Evolutionary conservation across 148 eudicot genomes (phyloP).

Genomic region (Spergularia marina): DNA sequence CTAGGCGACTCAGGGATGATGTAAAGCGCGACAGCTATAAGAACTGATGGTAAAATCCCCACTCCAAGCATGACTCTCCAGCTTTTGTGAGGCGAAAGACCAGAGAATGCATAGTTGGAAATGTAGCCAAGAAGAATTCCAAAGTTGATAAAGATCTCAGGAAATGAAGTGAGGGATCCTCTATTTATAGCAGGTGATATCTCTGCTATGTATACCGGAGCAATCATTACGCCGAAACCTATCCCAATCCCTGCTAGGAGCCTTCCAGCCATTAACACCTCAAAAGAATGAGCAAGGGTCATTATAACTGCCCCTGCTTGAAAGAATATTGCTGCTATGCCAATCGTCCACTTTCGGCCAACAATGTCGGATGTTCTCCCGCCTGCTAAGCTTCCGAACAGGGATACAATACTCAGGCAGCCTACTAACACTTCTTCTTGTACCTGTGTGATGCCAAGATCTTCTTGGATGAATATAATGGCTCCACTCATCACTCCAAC

Average conservation of each 20-base stretch:
- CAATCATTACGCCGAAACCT: slow-evolving; percentile 80
- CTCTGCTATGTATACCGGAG: slow-evolving; percentile 88
- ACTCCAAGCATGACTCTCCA: slow-evolving; percentile 91
- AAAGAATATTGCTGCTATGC: slow-evolving; percentile 34
- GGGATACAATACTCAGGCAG: slow-evolving; percentile 38
- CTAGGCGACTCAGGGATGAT: slow-evolving; percentile 86
- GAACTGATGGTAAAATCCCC: slow-evolving; percentile 70
- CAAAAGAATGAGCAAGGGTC: slow-evolving; percentile 62
- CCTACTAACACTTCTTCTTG: slow-evolving; percentile 43
- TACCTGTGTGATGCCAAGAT: slow-evolving; percentile 36
- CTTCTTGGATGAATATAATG: slow-evolving; percentile 42
- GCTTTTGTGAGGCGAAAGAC: slow-evolving; percentile 52
- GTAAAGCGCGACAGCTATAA: slow-evolving; percentile 65
- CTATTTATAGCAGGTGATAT: slow-evolving; percentile 64
- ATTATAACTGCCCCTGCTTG: slow-evolving; percentile 64
- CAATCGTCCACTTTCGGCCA: slow-evolving; percentile 54
- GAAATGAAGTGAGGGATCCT: slow-evolving; percentile 81
- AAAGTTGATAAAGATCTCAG: slow-evolving; percentile 75
- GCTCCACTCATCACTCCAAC: slow-evolving; percentile 55
- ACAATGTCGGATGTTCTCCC: slow-evolving; percentile 44
- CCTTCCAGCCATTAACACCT: slow-evolving; percentile 56
- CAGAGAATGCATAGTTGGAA: slow-evolving; percentile 75
- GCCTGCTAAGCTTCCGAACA: slow-evolving; percentile 41
- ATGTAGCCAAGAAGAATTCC: slow-evolving; percentile 80
- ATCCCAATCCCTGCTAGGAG: slow-evolving; percentile 76